These are phyloP conservation scores for Apophysomyces variabilis DNA, from an alignment of 371 early-diverging fungal genomes.

Conservation along the genomic window DNA sequence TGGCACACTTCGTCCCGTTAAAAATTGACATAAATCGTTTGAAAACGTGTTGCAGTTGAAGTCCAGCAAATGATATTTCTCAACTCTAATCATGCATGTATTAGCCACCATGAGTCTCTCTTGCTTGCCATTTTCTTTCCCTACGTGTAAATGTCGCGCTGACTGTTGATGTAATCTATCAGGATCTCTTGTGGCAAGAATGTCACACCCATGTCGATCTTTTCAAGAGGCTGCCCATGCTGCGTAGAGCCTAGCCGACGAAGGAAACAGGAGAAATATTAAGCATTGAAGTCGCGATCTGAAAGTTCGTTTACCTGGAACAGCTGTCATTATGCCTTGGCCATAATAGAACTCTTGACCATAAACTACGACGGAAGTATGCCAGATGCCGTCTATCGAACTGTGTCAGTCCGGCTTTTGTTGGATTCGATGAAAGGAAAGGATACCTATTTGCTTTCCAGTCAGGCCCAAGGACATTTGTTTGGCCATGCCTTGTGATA, in stretches of 20 bases:
- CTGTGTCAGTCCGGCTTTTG: not conserved
- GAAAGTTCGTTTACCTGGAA: conserved; percentile 45
- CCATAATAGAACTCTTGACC: conserved; percentile 89
- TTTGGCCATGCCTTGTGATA: conserved; percentile 75
- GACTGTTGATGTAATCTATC: conserved; percentile 74
- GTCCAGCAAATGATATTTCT: conserved; percentile 88
- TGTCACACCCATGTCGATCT: conserved; percentile 83
- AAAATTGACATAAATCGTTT: conserved; percentile 78
- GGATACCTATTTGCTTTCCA: conserved; percentile 71
- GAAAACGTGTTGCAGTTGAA: conserved; percentile 90
- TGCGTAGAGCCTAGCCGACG: conserved; percentile 55
- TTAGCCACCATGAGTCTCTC: not conserved
- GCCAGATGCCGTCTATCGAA: conserved; percentile 78
- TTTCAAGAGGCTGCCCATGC: conserved; percentile 75
- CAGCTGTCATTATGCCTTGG: conserved; percentile 66
- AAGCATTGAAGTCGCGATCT: not conserved
- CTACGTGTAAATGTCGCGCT: conserved; percentile 67
- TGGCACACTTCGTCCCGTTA: conserved; percentile 81
- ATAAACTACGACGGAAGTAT: conserved; percentile 90
- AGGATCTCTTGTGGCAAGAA: conserved; percentile 80
- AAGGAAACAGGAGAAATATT: not conserved
- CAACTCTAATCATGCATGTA: conserved; percentile 44
- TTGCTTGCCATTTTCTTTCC: not conserved
- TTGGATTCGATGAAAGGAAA: not conserved
- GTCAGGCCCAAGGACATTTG: conserved; percentile 65